These are phyloP conservation scores for Hyphopichia pseudoburtonii DNA, from an alignment of 1,139 yeast species.

Conservation along the genomic window DNA sequence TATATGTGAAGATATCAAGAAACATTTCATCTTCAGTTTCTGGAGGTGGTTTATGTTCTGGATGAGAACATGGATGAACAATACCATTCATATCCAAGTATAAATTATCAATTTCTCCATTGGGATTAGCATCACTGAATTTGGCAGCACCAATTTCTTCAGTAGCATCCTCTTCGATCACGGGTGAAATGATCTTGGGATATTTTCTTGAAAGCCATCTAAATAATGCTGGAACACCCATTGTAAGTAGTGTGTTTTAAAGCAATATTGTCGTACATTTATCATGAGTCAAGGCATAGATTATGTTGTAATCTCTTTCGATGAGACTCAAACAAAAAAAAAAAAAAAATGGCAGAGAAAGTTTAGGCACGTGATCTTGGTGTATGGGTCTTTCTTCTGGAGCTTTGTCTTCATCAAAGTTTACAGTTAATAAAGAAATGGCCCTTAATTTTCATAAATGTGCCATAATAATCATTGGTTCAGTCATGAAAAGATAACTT, in stretches of 20 bases:
- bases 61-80: slow-evolving; percentile 97
- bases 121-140: slow-evolving; percentile 80
- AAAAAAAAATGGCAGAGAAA: background rate
- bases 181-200: slow-evolving; percentile 92
- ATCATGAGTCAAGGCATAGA: background rate
- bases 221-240: slow-evolving; percentile 95
- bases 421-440: background rate
- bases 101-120: slow-evolving; percentile 90
- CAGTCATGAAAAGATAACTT: no score
- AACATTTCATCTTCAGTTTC: slow-evolving; percentile 95
- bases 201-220: slow-evolving; percentile 94
- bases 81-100: slow-evolving; percentile 97
- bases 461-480: no score
- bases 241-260: no score
- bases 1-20: slow-evolving; percentile 82
- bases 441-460: no score
- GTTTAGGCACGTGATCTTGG: background rate
- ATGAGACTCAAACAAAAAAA: background rate
- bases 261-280: no score
- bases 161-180: slow-evolving; percentile 68
- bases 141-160: slow-evolving; percentile 56
- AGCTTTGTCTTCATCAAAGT: background rate
- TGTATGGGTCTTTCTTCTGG: no score
- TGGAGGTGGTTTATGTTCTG: slow-evolving; percentile 91
- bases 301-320: background rate